Conservation (phyloP, 306 rosid genomes). For the Pyrus communis region DNA sequence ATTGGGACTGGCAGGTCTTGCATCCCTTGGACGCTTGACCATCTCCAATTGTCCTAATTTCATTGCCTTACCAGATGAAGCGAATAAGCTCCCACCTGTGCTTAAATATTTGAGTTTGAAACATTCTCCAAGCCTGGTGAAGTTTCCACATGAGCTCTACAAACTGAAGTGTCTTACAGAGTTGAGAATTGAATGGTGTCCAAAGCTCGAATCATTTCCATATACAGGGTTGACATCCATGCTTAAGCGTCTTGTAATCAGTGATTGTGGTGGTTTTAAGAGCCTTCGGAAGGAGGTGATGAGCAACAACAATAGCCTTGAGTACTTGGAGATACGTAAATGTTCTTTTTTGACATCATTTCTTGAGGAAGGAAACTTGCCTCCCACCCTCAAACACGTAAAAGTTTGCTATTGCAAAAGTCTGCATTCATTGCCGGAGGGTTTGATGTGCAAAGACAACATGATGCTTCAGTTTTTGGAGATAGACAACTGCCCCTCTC, state of each 20-base stretch:
- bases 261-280: not conserved
- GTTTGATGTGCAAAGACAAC: not conserved
- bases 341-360: not conserved
- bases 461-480: not conserved
- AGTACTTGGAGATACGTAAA: slow-evolving; percentile 1
- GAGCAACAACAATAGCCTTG: not conserved
- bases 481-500: slow-evolving; percentile 4
- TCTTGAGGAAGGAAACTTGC: slow-evolving; percentile 5
- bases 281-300: not conserved
- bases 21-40: slow-evolving; percentile 9
- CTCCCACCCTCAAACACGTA: not conserved
- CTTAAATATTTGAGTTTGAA: slow-evolving; percentile 1
- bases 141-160: not conserved
- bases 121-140: not conserved
- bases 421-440: not conserved
- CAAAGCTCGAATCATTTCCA: slow-evolving; percentile 3
- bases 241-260: slow-evolving; percentile 4
- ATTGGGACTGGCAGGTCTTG: not conserved
- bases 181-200: not conserved
- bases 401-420: not conserved
- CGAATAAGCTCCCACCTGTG: not conserved
- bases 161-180: slow-evolving; percentile 2
- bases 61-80: not conserved
- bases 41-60: not conserved
- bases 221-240: not conserved